Evolutionary conservation across 495 filamentous ascomycete genomes (phyloP).

Genomic region (Talaromyces proteolyticus): DNA sequence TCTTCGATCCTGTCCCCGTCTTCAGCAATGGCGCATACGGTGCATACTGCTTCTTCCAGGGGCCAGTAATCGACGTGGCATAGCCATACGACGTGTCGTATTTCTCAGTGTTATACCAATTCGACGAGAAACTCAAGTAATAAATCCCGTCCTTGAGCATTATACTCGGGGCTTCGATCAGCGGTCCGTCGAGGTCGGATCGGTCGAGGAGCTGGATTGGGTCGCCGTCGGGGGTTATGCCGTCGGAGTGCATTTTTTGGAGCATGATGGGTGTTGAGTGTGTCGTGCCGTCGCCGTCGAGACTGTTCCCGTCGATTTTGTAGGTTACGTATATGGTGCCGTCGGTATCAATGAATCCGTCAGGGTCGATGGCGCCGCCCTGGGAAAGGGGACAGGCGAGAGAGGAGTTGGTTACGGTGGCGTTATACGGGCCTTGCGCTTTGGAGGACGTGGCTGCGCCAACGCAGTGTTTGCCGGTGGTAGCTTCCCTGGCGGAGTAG

Average conservation of each 20-base stretch:
- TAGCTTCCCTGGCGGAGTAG: slow-evolving; percentile 46
- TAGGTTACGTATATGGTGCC: slow-evolving; percentile 49
- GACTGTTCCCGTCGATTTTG: slow-evolving; percentile 54
- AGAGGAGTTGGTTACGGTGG: slow-evolving; percentile 20
- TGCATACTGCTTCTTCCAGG: background rate
- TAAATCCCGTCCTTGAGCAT: slow-evolving; percentile 41
- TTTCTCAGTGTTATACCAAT: slow-evolving; percentile 43
- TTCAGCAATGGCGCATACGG: slow-evolving; percentile 37
- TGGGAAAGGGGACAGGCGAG: slow-evolving; percentile 43
- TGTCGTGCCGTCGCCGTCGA: slow-evolving; percentile 51
- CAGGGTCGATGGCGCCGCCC: slow-evolving; percentile 52
- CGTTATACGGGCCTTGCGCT: slow-evolving; percentile 43
- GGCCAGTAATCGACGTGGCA: slow-evolving; percentile 34
- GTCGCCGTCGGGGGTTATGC: slow-evolving; percentile 39
- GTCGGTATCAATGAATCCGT: slow-evolving; percentile 41
- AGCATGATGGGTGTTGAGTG: slow-evolving; percentile 49
- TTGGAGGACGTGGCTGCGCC: slow-evolving; percentile 39
- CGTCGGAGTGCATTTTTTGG: slow-evolving; percentile 45
- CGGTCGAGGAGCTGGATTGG: slow-evolving; percentile 46
- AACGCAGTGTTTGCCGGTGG: slow-evolving; percentile 42
- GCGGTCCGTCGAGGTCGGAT: slow-evolving; percentile 41
- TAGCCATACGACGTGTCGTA: slow-evolving; percentile 52
- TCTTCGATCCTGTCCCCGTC: slow-evolving; percentile 33
- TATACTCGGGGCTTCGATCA: slow-evolving; percentile 54
- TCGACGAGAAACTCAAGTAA: slow-evolving; percentile 54